Evolutionary conservation across 306 rosid genomes (phyloP), one percentile per base, ranked within the genome.

Genomic region (Argentina anserina): DNA sequence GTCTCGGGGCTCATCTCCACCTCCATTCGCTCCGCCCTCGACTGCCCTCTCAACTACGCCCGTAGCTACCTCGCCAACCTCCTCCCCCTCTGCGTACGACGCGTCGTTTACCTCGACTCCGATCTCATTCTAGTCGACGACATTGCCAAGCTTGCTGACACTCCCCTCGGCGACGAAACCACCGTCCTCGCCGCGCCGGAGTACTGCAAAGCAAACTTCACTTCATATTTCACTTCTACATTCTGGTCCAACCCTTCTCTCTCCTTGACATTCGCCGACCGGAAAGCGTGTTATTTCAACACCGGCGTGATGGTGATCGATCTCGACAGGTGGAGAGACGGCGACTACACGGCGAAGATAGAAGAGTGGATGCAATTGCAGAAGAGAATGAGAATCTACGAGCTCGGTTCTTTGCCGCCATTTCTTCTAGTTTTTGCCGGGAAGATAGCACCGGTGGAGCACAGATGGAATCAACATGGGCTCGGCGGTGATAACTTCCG

Each of bases 231-330:
- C 55, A 92, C 97, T 1, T 76, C 83, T 2, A 26, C 90, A 0
- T 88, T 92, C 60, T 92, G 98, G 98, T 87, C 97, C 7, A 92
- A 84, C 75, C 97, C 98, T 2, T 85, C 95, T 7, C 66, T 92
- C 28, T 85, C 96, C 0, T 79, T 87, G 6, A 84, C 95, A 0
- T 92, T 92, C 60, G 86, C 87, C 0, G 49, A 88, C 59, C 78
- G 96, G 6, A 70, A 55, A 3, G 83, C 98, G 0, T 92, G 97
- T 25, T 92, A 92, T 56, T 92, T 92, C 77, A 92, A 92, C 76
- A 92, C 98, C 3, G 98, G 98, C 15, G 98, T 92, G 46, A 92
- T 92, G 98, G 93, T 92, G 67, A 90, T 92, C 69, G 89, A 92
- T 81, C 86, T 92, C 2, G 82, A 71, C 15, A 73, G 92, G 20